Base-by-base conservation (phyloP, 495 filamentous ascomycete genomes). In the Xylaria palmicola region DNA sequence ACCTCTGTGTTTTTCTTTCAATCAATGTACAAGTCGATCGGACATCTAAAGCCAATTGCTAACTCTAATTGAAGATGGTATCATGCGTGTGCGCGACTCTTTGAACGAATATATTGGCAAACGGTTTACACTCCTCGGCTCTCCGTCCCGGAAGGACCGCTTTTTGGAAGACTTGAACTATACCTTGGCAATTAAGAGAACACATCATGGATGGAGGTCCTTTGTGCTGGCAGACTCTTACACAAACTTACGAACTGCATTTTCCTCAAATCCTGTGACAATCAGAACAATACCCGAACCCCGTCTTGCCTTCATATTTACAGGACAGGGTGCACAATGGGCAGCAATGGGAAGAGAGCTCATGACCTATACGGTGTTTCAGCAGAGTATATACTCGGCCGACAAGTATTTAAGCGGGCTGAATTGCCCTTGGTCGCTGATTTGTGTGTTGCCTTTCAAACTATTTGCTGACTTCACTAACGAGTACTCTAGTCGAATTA, bases 271-370 rank as follows among this genome's bases (percentile, higher is more conserved):
- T 13, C 27, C 55, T 4, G 15, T 47, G n/a, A 17, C 39, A 15
- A 48, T 22, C 22, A 13, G 55, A 36, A 36, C 27, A 1, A 26
- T 36, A n/a, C n/a, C 39, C n/a, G 19, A 57, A 40, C 34, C 56
- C n/a, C 27, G 52, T 8, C 49, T 74, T 3, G 63, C 40, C 19
- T 72, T 71, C 43, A 63, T 74, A 19, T 74, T 73, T 50, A 74
- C 62, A 13, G 72, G 72, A 3, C 72, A 74, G 45, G 72, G 72
- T 9, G 72, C 72, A 12, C 76, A 82, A 48, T 83, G 75, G 74
- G 19, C 65, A 27, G 68, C 62, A 6, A 84, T 84, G 81, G 80
- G 78, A 2, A 66, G 69, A 7, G 75, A 78, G 59, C 68, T 81
- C 1, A 52, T 76, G 10, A 17, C 55, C 0, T 69, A 62, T 13